Evolutionary conservation across 179 eudicot genomes (phyloP), one percentile per base, ranked within the genome.

Genomic region (Silene noctiflora): DNA sequence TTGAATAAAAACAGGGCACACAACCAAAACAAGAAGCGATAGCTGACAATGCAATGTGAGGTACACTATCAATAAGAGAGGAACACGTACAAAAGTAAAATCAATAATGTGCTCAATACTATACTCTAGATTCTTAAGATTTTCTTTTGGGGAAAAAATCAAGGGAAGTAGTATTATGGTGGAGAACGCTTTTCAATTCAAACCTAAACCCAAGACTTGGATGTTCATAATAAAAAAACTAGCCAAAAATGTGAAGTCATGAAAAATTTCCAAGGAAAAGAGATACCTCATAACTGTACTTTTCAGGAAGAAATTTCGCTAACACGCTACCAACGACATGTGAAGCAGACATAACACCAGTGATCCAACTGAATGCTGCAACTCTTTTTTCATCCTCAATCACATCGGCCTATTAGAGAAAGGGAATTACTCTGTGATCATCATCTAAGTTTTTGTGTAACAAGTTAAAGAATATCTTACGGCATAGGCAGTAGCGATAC

Each of bases 311-410:
- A 84, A 85, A 85, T 73, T 87, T 86, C 22, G 92, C 96, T 46
- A 93, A 79, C 75, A 85, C 71, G 83, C 81, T 93, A 56, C 94
- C 97, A 67, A 93, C 16, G 62, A 91, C 86, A 80, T 91, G 90
- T 24, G 96, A 85, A 69, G 90, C 92, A 79, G 96, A 93, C 80
- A 86, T 87, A 67, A 89, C 86, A 61, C 98, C 98, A 1, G 93
- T 91, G 72, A 93, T 89, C 96, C 94, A 93, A 85, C 98, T 85
- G 79, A 93, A 91, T 69, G 84, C 86, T 74, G 94, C 92, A 68
- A 92, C 88, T 81, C 92, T 87, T 68, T 86, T 91, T 60, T 85
- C 81, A 25, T 82, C 84, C 59, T 89, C 86, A 13, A 88, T 83
- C 73, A 89, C 85, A 88, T 93, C 98, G 78, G 98, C 98, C 98